These are phyloP conservation scores for Colletotrichum karsti DNA, from an alignment of 2,329 filamentous ascomycete genomes.

Conservation along the genomic window DNA sequence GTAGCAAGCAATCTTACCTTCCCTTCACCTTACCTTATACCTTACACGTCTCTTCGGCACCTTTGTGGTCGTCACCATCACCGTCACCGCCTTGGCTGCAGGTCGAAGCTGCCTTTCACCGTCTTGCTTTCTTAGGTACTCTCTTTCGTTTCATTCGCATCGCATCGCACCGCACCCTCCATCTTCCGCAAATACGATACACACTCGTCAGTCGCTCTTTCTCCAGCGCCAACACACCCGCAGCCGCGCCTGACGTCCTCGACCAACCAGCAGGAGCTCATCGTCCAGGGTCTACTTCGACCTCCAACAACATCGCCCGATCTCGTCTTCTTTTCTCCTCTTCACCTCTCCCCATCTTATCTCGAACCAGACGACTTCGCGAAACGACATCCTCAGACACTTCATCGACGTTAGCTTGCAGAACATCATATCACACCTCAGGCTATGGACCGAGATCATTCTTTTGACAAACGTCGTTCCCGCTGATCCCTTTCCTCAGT, in stretches of 20 bases:
- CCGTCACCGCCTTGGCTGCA: neutral
- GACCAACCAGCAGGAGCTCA: conserved; percentile 6
- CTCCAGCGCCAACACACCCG: conserved; percentile 12
- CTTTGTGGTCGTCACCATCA: neutral
- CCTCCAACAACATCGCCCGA: neutral
- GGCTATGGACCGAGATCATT: conserved; percentile 19
- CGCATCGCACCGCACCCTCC: too few relatives aligned
- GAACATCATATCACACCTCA: neutral
- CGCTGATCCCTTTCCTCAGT: neutral
- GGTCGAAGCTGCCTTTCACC: neutral
- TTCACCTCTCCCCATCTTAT: neutral
- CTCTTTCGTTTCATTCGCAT: neutral
- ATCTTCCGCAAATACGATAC: neutral
- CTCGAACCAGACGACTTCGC: too few relatives aligned
- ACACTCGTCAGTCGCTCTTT: neutral
- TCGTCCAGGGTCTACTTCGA: neutral
- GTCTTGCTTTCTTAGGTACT: neutral
- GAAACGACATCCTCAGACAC: neutral
- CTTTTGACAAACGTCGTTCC: neutral
- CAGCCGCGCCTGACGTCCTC: neutral
- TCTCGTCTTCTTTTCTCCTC: neutral
- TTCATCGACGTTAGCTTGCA: too few relatives aligned
- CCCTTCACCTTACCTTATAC: too few relatives aligned
- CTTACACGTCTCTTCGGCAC: neutral
- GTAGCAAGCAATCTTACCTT: too few relatives aligned